Conservation (phyloP, 2,329 filamentous ascomycete species). For the Phaeosphaeriaceae sp. region DNA sequence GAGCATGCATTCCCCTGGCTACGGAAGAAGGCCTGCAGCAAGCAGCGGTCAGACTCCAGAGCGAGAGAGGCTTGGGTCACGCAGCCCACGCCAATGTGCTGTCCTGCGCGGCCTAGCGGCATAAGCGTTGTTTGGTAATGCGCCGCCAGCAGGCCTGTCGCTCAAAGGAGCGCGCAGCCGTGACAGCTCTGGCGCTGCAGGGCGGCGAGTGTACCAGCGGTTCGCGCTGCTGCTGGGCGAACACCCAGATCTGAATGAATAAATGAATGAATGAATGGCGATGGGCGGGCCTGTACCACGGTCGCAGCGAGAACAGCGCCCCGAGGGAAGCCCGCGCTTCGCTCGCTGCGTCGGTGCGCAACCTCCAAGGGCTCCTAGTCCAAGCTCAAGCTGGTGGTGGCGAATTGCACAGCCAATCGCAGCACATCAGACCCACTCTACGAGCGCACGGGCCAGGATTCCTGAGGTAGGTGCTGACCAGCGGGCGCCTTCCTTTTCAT, state of each 20-base stretch:
- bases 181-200: neutral
- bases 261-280: neutral
- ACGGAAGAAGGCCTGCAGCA: conserved; percentile 21
- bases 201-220: neutral
- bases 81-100: conserved; percentile 30
- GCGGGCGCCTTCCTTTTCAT: conserved; percentile 24
- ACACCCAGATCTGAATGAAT: neutral
- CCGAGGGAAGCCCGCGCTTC: neutral
- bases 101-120: conserved; percentile 32
- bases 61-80: conserved; percentile 23
- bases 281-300: neutral
- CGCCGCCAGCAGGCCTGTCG: conserved; percentile 17
- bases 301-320: conserved; percentile 6
- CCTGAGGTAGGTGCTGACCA: conserved; percentile 5
- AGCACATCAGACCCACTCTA: neutral
- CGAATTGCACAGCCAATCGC: conserved; percentile 2
- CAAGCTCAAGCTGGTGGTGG: conserved; percentile 3
- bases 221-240: neutral
- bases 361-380: neutral
- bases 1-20: conserved; percentile 33
- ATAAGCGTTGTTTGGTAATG: conserved; percentile 35
- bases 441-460: neutral
- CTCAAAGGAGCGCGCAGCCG: neutral
- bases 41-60: conserved; percentile 38
- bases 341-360: neutral